A percentile compares a stretch with the other conserved stretches of the same genome.
These are phyloP conservation scores for Phytophthora megakarya DNA, from an alignment of 352 stramenopile species.

Conservation along the genomic window DNA sequence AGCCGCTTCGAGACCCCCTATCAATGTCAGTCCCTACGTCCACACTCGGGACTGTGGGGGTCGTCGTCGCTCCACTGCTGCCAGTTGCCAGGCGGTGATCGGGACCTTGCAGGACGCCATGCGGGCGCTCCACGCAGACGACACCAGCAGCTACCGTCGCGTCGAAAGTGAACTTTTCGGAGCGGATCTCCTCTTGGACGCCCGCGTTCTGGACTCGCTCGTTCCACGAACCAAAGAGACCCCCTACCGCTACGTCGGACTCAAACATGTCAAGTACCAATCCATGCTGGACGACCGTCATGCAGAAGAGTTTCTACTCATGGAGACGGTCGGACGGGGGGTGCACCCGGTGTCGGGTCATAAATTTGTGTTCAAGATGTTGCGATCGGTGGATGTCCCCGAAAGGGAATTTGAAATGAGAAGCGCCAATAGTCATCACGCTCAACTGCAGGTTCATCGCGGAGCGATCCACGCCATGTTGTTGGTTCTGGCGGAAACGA, in stretches of 20 bases:
- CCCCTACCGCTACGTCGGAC: constrained; percentile 71
- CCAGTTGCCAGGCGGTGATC: constrained; percentile 60
- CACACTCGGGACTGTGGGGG: constrained; percentile 49
- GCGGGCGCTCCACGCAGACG: constrained; percentile 59
- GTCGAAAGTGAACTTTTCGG: constrained; percentile 67
- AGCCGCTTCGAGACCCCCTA: constrained; percentile 38
- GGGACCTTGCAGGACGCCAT: constrained; percentile 64
- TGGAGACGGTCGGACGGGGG: constrained; percentile 59
- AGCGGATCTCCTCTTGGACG: constrained; percentile 64
- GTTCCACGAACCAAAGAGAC: constrained; percentile 66
- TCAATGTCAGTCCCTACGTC: constrained; percentile 53
- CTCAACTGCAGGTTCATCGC: constrained; percentile 52
- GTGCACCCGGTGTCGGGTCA: constrained; percentile 44
- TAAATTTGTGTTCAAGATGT: constrained; percentile 69
- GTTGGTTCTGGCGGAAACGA: constrained; percentile 64
- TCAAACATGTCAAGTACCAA: constrained; percentile 82
- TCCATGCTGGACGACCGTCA: constrained; percentile 59
- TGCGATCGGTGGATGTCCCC: constrained; percentile 59
- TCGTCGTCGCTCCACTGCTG: constrained; percentile 52
- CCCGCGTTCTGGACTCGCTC: constrained; percentile 71
- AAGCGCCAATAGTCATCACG: constrained; percentile 48
- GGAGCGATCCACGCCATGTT: constrained; percentile 66
- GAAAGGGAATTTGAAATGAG: constrained; percentile 50
- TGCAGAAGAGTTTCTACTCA: constrained; percentile 67
- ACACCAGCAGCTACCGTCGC: constrained; percentile 50